Percentiles rank a stretch among this genome's conserved stretches.
Conservation (phyloP, 1,284 basidiomycete genomes). For the Volvariella surrecta region DNA sequence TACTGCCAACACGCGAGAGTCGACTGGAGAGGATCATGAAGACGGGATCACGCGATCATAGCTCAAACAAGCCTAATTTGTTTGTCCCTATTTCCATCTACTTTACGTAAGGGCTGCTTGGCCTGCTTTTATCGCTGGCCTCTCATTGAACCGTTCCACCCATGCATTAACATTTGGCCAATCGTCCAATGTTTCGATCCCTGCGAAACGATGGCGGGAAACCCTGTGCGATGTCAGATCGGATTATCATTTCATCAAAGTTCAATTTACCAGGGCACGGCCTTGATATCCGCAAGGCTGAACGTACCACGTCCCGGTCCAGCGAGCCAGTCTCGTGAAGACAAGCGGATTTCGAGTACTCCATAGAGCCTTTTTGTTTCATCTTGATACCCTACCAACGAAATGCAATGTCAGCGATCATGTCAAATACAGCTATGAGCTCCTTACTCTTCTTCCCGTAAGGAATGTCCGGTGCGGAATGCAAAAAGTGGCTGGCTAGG, state of each 20-base stretch:
- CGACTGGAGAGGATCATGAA: slow-evolving; percentile 17
- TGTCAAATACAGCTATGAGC: background rate
- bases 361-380: slow-evolving; percentile 75
- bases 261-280: slow-evolving; percentile 31
- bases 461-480: slow-evolving; percentile 50
- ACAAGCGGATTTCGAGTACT: slow-evolving; percentile 67
- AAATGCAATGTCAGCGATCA: slow-evolving; percentile 1
- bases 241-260: background rate
- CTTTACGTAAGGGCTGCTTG: too few relatives aligned
- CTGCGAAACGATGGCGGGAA: slow-evolving; percentile 31
- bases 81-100: too few relatives aligned
- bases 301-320: slow-evolving; percentile 60
- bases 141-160: slow-evolving; percentile 16
- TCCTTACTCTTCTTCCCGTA: slow-evolving; percentile 50
- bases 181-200: slow-evolving; percentile 43
- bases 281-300: slow-evolving; percentile 60
- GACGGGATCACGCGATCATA: slow-evolving; percentile 12
- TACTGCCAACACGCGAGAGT: too few relatives aligned
- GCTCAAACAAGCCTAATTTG: background rate
- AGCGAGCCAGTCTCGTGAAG: slow-evolving; percentile 58
- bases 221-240: slow-evolving; percentile 33
- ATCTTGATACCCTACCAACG: slow-evolving; percentile 60
- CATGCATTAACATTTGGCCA: slow-evolving; percentile 48
- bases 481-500: slow-evolving; percentile 49
- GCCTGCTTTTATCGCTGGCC: slow-evolving; percentile 20